Base-by-base conservation (phyloP, 306 rosid genomes). In the Corylus americana region DNA sequence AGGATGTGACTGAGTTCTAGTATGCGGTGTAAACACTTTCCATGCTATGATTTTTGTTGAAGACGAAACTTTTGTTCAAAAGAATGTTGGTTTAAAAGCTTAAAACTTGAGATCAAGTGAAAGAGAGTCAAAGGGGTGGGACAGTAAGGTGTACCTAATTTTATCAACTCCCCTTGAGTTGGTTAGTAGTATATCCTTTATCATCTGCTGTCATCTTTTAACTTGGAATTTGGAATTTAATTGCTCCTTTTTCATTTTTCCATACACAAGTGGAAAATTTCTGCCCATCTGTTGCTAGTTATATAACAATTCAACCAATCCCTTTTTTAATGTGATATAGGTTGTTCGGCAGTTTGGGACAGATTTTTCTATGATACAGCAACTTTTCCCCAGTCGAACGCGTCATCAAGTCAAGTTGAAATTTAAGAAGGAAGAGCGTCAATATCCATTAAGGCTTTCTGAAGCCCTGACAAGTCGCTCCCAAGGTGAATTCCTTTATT, bases 351-450 rank as follows among this genome's bases (percentile, higher is more conserved):
- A 88, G 88, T 88, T 91, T 37, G 97, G 97, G 71, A 80, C 93
- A 39, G 94, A 91, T 87, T 92, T 94, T 87, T 79, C 85, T 75
- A 79, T 89, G 94, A 88, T 94, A 76, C 92, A 89, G 76, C 89
- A 83, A 58, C 90, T 89, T 83, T 94, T 92, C 76, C 97, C 92
- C 1, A 82, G 74, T 80, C 86, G 87, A 83, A 81, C 97, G 27
- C 91, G 89, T 11, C 87, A 72, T 72, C 98, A 94, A 83, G 55
- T 94, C 77, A 92, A 87, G 87, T 81, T 78, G 83, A 94, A 94
- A 74, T 94, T 84, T 85, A 92, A 91, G 86, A 91, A 80, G 84
- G 97, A 92, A 89, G 93, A 89, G 83, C 85, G 87, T 11, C 90
- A 91, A 62, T 87, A 86, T 82, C 94, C 92, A 73, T 69, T 82